Evolutionary conservation across 1,284 basidiomycete species (phyloP), one percentile per base, ranked within the genome.

Genomic region (Cutaneotrichosporon curvatum): DNA sequence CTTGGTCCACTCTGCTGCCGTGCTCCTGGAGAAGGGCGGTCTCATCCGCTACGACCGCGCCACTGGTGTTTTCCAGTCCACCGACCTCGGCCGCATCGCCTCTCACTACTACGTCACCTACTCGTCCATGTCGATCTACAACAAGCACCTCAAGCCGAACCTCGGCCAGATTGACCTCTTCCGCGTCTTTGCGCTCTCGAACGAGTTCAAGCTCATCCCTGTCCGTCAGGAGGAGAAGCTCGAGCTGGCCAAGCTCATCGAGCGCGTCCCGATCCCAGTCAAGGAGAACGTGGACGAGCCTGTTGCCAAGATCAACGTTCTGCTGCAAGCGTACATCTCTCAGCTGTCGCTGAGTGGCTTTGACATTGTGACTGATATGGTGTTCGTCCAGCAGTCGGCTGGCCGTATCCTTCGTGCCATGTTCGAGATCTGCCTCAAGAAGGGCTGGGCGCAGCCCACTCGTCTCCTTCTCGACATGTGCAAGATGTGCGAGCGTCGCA

Each of bases 351-450:
- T 98, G 2, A 87, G 94, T 51, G 91, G 88, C 74, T 98, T 97
- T 65, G 92, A 92, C 7, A 82, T 98, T 16, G 87, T 97, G 15
- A 90, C 94, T 2, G 94, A 98, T 69, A 98, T 98, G 95, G 92
- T 97, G 5, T 96, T 90, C 62, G 82, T 94, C 4, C 85, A 88
- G 58, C 88, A 92, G 64, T 91, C 87, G 2, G 88, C 88, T 3
- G 88, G 88, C 37, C 84, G 87, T 67, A 97, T 98, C 61, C 75
- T 98, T 33, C 87, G 92, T 16, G 94, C 95, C 14, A 87, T 99
- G 67, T 98, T 95, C 59, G 94, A 99, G 73, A 98, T 98, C 45
- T 98, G 94, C 67, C 75, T 97, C 53, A 96, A 95, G 74, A 83
- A 92, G 48, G 94, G 94, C n/a, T 99, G 94, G 89, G 91, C 95